These are phyloP conservation scores for Neonectria faginata DNA, from an alignment of 2,329 filamentous ascomycete genomes.

Conservation along the genomic window DNA sequence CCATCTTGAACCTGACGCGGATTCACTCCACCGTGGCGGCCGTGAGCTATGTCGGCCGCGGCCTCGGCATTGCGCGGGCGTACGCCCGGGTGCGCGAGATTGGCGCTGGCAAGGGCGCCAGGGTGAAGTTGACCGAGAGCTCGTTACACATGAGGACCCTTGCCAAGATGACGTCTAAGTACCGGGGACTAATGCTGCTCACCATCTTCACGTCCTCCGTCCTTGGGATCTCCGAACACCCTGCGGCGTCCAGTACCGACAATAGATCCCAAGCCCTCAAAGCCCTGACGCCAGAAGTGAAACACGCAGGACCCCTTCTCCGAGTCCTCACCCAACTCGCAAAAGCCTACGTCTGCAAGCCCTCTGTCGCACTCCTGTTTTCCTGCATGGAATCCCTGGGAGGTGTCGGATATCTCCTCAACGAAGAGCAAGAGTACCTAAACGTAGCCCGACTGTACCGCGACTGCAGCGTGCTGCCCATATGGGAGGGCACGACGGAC, in stretches of 20 bases:
- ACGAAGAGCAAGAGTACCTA: slow-evolving; percentile 70
- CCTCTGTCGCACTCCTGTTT: slow-evolving; percentile 62
- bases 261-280: slow-evolving; percentile 37
- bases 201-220: slow-evolving; percentile 65
- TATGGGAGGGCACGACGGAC: slow-evolving; percentile 81
- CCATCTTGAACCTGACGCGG: slow-evolving; percentile 75
- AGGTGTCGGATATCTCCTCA: slow-evolving; percentile 74
- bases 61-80: slow-evolving; percentile 67
- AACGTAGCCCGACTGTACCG: slow-evolving; percentile 76
- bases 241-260: slow-evolving; percentile 27
- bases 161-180: slow-evolving; percentile 66
- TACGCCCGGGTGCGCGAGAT: slow-evolving; percentile 69
- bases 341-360: slow-evolving; percentile 69
- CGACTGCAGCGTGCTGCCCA: slow-evolving; percentile 72
- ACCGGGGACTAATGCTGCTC: slow-evolving; percentile 68
- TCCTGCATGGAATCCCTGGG: slow-evolving; percentile 74
- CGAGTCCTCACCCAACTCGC: slow-evolving; percentile 69
- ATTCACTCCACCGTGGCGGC: slow-evolving; percentile 67
- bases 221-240: slow-evolving; percentile 66
- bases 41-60: slow-evolving; percentile 65
- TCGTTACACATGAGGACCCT: slow-evolving; percentile 69
- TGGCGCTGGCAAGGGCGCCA: slow-evolving; percentile 56
- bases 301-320: slow-evolving; percentile 59
- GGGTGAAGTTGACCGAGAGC: slow-evolving; percentile 62
- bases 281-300: slow-evolving; percentile 49